phyloP scores from a whole-genome alignment of 345 rosid species.

The Combretum micranthum region DNA sequence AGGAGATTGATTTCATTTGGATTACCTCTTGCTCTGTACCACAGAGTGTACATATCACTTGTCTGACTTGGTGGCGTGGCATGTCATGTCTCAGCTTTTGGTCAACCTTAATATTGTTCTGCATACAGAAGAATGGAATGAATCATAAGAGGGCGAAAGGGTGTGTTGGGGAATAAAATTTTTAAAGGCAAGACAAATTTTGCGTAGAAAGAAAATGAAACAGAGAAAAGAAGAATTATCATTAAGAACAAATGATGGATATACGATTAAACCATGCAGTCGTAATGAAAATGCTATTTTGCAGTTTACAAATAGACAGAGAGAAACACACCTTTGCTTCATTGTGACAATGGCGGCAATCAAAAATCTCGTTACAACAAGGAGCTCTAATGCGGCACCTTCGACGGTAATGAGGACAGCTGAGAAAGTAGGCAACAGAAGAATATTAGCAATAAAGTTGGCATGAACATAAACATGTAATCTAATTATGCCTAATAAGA shows the following conservation, averaged over 20 bases:
- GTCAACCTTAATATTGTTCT: slow-evolving; percentile 60
- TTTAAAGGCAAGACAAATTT: no score
- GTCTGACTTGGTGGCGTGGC: slow-evolving; percentile 63
- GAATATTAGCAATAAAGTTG: neutral
- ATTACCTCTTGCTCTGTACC: slow-evolving; percentile 83
- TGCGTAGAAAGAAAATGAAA: no score
- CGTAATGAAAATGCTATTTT: no score
- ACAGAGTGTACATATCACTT: slow-evolving; percentile 79
- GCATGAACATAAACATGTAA: neutral
- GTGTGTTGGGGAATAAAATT: neutral
- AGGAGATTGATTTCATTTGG: neutral
- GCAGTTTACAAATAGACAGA: neutral
- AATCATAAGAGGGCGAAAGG: neutral
- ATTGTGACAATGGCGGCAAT: slow-evolving; percentile 87
- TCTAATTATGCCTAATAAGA: neutral
- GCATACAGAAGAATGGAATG: slow-evolving; percentile 11
- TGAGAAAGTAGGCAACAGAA: slow-evolving; percentile 20
- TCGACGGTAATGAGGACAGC: slow-evolving; percentile 66
- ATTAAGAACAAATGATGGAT: no score
- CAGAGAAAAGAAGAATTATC: no score
- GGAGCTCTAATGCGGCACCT: slow-evolving; percentile 81
- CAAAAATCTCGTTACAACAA: slow-evolving; percentile 73
- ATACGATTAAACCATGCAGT: no score
- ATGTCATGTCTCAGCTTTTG: slow-evolving; percentile 65
- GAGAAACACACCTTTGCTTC: slow-evolving; percentile 47